Evolutionary conservation across 1,139 yeast species (phyloP), one percentile per base, ranked within the genome.

Genomic region (Dujonia santamariae): DNA sequence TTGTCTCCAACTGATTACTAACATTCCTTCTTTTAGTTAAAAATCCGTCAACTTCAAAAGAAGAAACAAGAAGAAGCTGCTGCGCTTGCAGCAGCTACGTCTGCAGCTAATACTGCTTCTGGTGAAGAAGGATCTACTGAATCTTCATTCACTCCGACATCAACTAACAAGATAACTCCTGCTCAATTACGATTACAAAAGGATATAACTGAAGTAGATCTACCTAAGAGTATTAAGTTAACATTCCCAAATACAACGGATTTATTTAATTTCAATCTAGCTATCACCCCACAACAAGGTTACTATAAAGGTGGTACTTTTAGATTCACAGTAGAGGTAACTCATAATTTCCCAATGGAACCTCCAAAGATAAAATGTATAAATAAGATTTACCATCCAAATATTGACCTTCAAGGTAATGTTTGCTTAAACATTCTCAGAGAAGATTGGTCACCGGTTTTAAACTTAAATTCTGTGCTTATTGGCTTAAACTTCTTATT

Each of bases 381-480:
- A 23, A 73, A 80, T 38, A 79, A 72, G 54, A 85, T 92, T 11
- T 92, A 85, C 59, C 98, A 92, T 54, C 98, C 98, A 13, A 92
- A 92, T 52, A 90, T 90, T 43, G 97, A 90, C 55, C 56, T 78
- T 18, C 83, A 85, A 31, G 98, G 98, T 1, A 90, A 88, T 51
- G 85, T 92, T 18, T 92, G 98, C 53, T 70, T 92, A 40, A 90
- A 92, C 54, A 88, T 92, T 29, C 66, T 92, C 41, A 67, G 97
- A 44, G 96, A 88, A 56, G 97, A 90, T 56, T 92, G 98, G 98
- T 80, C 92, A 22, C 97, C 98, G 0, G 96, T 88, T 2, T 69
- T 92, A 46, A 85, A 83, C 43, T 65, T 92, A 51, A 87, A 84
- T 54, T 72, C 92, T 4, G 80, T 92, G 16, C 69, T 90, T 45